Evolutionary conservation across 2,329 filamentous ascomycete species (phyloP).

Genomic region (Apiospora kogelbergensis): DNA sequence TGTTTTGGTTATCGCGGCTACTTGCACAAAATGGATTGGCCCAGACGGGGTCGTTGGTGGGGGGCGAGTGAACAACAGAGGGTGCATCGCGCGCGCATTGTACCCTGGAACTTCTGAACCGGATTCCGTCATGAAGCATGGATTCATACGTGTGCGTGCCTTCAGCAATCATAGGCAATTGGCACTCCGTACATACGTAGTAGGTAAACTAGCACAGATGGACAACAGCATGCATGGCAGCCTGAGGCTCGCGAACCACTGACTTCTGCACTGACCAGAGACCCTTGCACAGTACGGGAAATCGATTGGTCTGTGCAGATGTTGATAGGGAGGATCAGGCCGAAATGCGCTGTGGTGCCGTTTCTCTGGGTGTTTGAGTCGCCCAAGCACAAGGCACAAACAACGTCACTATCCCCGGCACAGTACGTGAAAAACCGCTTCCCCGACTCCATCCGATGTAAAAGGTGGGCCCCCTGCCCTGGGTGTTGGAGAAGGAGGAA

Average conservation of each 20-base stretch:
- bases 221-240: background rate
- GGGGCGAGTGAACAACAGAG: background rate
- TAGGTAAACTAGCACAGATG: background rate
- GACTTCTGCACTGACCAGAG: background rate
- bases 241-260: background rate
- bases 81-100: background rate
- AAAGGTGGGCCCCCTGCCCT: background rate
- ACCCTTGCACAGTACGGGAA: slow-evolving; percentile 4
- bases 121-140: background rate
- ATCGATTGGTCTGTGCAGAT: background rate
- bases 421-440: background rate
- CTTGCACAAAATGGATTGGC: slow-evolving; percentile 1
- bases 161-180: no score
- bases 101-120: background rate
- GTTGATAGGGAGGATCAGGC: background rate
- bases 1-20: background rate
- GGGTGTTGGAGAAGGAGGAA: background rate
- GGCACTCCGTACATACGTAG: no score
- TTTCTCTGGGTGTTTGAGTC: background rate
- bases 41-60: background rate
- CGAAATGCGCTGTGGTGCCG: background rate
- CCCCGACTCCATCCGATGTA: slow-evolving; percentile 1
- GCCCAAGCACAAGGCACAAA: background rate
- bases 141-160: no score
- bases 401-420: background rate